Conservation (phyloP, 129 eudicot species). For the carrot (Daucus carota) region DNA sequence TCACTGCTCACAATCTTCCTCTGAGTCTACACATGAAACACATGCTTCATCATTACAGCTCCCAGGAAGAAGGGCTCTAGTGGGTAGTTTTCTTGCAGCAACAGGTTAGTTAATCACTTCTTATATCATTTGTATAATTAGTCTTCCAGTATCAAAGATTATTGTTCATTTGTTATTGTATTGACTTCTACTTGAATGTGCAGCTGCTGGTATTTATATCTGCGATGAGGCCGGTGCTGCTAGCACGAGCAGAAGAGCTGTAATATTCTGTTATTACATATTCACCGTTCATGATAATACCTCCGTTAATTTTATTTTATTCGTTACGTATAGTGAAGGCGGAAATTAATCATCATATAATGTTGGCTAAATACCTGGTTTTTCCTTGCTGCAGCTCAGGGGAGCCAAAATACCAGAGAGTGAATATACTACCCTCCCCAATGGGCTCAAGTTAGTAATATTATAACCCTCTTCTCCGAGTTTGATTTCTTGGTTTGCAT, state of each 20-base stretch:
- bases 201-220: constrained; percentile 76
- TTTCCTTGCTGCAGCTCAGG: constrained; percentile 62
- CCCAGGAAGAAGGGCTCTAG: constrained; percentile 60
- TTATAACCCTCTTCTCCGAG: background rate
- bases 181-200: constrained; percentile 15
- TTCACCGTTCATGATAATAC: constrained; percentile 3
- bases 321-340: background rate
- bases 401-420: constrained; percentile 91
- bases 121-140: too few relatives aligned
- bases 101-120: constrained; percentile 24
- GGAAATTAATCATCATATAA: background rate
- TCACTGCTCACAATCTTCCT: constrained; percentile 43
- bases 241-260: constrained; percentile 99
- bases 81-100: constrained; percentile 53
- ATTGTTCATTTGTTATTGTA: too few relatives aligned
- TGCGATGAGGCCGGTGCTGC: constrained; percentile 60
- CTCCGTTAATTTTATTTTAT: background rate
- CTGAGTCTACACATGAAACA: constrained; percentile 19
- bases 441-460: constrained; percentile 82
- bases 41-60: constrained; percentile 13
- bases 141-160: too few relatives aligned
- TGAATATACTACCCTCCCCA: constrained; percentile 77
- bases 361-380: background rate
- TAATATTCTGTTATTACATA: constrained; percentile 27
- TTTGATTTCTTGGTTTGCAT: background rate